Percentiles rank a stretch among this genome's conserved stretches.
phyloP scores from a whole-genome alignment of 371 early-diverging fungal genomes.

The Batrachochytrium dendrobatidis region DNA sequence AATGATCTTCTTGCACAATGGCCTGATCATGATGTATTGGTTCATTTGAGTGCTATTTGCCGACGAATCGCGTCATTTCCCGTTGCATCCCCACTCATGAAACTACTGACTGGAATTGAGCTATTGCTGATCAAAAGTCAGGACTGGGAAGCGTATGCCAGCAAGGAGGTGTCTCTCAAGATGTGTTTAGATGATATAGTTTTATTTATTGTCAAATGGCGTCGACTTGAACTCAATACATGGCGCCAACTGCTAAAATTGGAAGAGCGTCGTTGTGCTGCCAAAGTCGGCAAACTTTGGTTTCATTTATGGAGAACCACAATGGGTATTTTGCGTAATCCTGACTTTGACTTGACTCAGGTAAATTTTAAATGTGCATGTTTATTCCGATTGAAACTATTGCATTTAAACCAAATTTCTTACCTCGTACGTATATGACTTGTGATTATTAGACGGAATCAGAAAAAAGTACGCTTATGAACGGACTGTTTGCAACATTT shows the following conservation, averaged over 20 bases:
- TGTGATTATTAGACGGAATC: neutral
- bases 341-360: no score
- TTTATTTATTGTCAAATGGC: slow-evolving; percentile 75
- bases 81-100: slow-evolving; percentile 77
- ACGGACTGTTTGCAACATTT: slow-evolving; percentile 36
- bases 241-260: slow-evolving; percentile 83
- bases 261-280: slow-evolving; percentile 63
- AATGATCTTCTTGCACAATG: slow-evolving; percentile 63
- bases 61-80: slow-evolving; percentile 68
- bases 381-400: no score
- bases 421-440: no score
- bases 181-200: slow-evolving; percentile 65
- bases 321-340: slow-evolving; percentile 26
- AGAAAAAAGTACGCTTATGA: neutral
- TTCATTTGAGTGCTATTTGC: slow-evolving; percentile 60
- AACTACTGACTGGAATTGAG: slow-evolving; percentile 85
- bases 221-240: slow-evolving; percentile 81
- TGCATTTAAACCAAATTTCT: no score
- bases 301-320: slow-evolving; percentile 68
- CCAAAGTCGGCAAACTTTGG: slow-evolving; percentile 74
- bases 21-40: slow-evolving; percentile 86
- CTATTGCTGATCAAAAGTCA: slow-evolving; percentile 76
- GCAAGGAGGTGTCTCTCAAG: slow-evolving; percentile 71
- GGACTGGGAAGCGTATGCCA: slow-evolving; percentile 93
- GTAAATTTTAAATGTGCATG: no score